Base-by-base conservation (phyloP, 2,329 filamentous ascomycete genomes). In the Helotiales sp. region DNA sequence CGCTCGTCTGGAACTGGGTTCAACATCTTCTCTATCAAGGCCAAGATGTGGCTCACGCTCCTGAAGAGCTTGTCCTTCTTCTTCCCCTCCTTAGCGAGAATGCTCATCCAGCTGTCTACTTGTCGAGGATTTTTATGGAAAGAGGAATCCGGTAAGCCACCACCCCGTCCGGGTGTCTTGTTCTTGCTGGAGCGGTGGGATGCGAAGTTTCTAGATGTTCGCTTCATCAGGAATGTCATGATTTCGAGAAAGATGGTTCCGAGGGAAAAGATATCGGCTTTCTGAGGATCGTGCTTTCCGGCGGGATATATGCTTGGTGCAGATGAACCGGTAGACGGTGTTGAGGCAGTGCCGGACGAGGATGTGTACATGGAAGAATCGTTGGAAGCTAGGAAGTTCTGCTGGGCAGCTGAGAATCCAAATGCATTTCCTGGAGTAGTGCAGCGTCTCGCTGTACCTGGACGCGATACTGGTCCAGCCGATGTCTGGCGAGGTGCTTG, bases 171-270 rank as follows among this genome's bases (percentile, higher is more conserved):
- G 0, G 74, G 70, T 10, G 72, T 85, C 75, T 88, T 89, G 75
- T 90, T 87, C 75, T 89, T 89, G 3, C 86, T 84, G 1, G 87
- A 84, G 6, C 91, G 88, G 75, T 92, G 88, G 26, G 87, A 83
- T 37, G 87, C 82, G 74, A 93, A 93, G 28, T 89, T 85, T 59
- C 86, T 84, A 0, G 86, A 83, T 62, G 88, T 87, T 71, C 89
- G 88, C 76, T 92, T 91, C 67, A 93, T 78, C 65, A 91, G 81
- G 74, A 91, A 88, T 24, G 88, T 88, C 22, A 93, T 75, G 32
- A 93, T 84, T 70, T 94, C 91, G 17, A 93, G 81, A 68, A 91
- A 91, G 61, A 93, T 84, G 76, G 90, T 91, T 10, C 87, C 91
- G 1, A 93, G 82, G 2, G 90, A 91, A 78, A 91, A 94, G 22